Conservation (phyloP, 371 early-diverging fungal genomes). For the Saksenaea oblongispora region DNA sequence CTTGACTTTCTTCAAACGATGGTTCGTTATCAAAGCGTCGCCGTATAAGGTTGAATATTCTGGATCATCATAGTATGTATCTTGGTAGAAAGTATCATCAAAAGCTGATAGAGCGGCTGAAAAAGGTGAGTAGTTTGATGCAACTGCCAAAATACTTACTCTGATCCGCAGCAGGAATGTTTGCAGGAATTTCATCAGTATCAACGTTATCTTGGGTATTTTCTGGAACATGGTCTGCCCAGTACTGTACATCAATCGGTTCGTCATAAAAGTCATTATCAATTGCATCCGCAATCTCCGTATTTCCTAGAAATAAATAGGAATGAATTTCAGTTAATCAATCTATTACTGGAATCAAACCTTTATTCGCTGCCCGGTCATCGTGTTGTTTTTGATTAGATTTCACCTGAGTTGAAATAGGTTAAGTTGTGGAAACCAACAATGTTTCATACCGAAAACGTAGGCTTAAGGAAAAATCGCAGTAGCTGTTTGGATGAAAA, state of each 20-base stretch:
- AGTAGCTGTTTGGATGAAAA: slow-evolving; percentile 80
- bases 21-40: slow-evolving; percentile 41
- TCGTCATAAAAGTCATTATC: slow-evolving; percentile 23
- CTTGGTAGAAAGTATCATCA: slow-evolving; percentile 42
- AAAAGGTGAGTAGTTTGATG: slow-evolving; percentile 8
- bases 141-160: slow-evolving; percentile 18
- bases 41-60: slow-evolving; percentile 33
- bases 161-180: slow-evolving; percentile 23
- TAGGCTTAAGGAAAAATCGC: slow-evolving; percentile 79
- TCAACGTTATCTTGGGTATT: slow-evolving; percentile 14
- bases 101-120: slow-evolving; percentile 23
- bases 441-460: slow-evolving; percentile 53
- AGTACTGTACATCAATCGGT: slow-evolving; percentile 34
- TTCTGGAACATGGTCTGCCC: slow-evolving; percentile 39
- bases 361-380: not conserved
- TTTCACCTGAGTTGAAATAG: not conserved
- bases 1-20: slow-evolving; percentile 60
- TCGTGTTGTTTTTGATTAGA: not conserved
- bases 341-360: not conserved
- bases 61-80: slow-evolving; percentile 22
- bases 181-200: slow-evolving; percentile 14
- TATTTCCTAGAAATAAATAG: not conserved
- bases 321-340: not conserved
- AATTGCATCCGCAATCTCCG: not conserved
- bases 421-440: not conserved